These are phyloP conservation scores for Acanthochlamys bracteata DNA, from an alignment of 106 monocot species.

Conservation along the genomic window DNA sequence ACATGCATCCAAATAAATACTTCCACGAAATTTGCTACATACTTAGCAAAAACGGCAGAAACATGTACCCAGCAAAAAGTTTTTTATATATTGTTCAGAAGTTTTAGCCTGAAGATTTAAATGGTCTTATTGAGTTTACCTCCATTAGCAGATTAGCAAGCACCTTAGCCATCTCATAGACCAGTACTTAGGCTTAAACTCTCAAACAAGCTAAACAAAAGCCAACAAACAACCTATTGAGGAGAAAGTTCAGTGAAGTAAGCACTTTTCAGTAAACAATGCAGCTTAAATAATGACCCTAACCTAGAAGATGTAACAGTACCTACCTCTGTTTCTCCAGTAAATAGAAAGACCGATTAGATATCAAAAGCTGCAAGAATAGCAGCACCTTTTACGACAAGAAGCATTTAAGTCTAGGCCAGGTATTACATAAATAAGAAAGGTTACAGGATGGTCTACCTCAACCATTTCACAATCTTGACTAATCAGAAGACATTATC, in stretches of 20 bases:
- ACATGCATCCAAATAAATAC: constrained; percentile 1
- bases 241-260: not conserved
- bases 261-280: not conserved
- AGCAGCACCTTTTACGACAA: constrained; percentile 44
- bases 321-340: constrained; percentile 70
- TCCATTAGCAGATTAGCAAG: constrained; percentile 12
- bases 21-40: not conserved
- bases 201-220: constrained; percentile 1
- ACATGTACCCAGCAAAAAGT: not conserved
- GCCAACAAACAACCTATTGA: not conserved
- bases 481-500: constrained; percentile 21
- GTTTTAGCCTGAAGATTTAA: not conserved
- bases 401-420: constrained; percentile 22
- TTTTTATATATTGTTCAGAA: not conserved
- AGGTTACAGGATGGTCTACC: constrained; percentile 64
- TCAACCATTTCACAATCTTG: constrained; percentile 27
- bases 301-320: constrained; percentile 9
- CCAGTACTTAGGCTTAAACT: constrained; percentile 6
- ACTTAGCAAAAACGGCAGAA: not conserved
- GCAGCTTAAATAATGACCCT: not conserved
- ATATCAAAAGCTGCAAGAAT: constrained; percentile 75
- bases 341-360: constrained; percentile 23
- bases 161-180: not conserved
- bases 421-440: constrained; percentile 16
- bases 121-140: constrained; percentile 16